phyloP scores from a whole-genome alignment of 495 filamentous ascomycete genomes.

The Xylaria palmicola region DNA sequence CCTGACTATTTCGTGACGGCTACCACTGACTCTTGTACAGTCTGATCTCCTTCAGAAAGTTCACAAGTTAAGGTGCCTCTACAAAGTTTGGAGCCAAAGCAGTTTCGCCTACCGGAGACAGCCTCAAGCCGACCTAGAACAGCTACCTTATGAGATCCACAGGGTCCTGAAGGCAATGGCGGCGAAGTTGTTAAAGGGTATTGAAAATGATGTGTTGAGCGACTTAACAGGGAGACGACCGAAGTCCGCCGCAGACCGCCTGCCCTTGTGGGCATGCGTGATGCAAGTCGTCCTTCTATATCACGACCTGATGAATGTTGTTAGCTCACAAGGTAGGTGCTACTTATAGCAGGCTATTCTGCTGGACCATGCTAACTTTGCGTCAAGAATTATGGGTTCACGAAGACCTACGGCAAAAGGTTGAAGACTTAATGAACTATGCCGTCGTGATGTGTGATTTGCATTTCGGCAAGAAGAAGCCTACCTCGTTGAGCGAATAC shows the following conservation, averaged over 20 bases:
- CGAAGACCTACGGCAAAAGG: slow-evolving; percentile 2
- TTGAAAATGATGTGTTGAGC: slow-evolving; percentile 24
- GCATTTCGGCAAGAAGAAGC: slow-evolving; percentile 33
- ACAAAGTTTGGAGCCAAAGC: slow-evolving; percentile 32
- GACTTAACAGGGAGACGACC: slow-evolving; percentile 22
- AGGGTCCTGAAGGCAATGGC: slow-evolving; percentile 25
- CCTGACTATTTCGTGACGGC: background rate
- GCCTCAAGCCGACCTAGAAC: slow-evolving; percentile 10
- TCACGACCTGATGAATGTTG: slow-evolving; percentile 21
- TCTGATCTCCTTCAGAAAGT: slow-evolving; percentile 30
- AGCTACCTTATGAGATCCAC: slow-evolving; percentile 24
- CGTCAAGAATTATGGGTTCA: slow-evolving; percentile 5
- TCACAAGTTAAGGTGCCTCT: slow-evolving; percentile 33
- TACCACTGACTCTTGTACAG: slow-evolving; percentile 27
- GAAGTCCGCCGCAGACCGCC: slow-evolving; percentile 26
- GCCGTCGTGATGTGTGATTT: slow-evolving; percentile 34
- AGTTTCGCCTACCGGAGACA: slow-evolving; percentile 23
- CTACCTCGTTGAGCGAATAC: slow-evolving; percentile 20
- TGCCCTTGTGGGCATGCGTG: slow-evolving; percentile 32
- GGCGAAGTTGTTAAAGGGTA: slow-evolving; percentile 23
- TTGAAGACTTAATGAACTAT: slow-evolving; percentile 21
- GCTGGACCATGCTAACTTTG: slow-evolving; percentile 15
- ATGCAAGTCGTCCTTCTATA: slow-evolving; percentile 35
- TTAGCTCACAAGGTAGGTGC: slow-evolving; percentile 23
- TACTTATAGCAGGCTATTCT: background rate